Percentiles rank a stretch among this genome's conserved stretches.
These are phyloP conservation scores for Eucalyptus sp. DNA, from an alignment of 345 rosid genomes.

Conservation along the genomic window DNA sequence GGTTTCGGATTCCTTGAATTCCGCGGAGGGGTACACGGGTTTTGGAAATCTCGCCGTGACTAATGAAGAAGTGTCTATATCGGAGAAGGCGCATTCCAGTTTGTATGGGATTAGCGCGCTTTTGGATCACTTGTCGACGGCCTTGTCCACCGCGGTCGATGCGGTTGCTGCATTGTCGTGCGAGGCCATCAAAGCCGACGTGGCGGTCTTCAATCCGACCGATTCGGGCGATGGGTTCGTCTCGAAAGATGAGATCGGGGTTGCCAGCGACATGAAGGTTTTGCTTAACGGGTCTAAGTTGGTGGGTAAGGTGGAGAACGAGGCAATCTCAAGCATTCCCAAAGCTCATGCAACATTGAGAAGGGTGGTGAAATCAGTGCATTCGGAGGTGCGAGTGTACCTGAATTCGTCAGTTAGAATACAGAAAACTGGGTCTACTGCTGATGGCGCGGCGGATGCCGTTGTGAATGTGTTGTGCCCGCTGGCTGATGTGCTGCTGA, in stretches of 20 bases:
- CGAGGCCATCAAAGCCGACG: slow-evolving; percentile 46
- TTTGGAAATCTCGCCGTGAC: slow-evolving; percentile 20
- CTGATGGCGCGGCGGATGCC: slow-evolving; percentile 3
- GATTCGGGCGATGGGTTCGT: slow-evolving; percentile 66
- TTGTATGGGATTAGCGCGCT: slow-evolving; percentile 42
- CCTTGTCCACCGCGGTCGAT: slow-evolving; percentile 34
- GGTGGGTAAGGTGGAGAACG: slow-evolving; percentile 22
- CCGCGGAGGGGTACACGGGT: not conserved
- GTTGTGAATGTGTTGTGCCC: slow-evolving; percentile 14
- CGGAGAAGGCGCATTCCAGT: slow-evolving; percentile 16
- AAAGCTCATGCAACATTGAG: slow-evolving; percentile 51
- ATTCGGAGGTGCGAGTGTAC: slow-evolving; percentile 31
- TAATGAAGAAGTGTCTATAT: slow-evolving; percentile 18
- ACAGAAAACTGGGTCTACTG: slow-evolving; percentile 8
- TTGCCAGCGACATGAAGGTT: slow-evolving; percentile 65
- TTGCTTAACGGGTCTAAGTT: slow-evolving; percentile 61
- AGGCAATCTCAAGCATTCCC: slow-evolving; percentile 37
- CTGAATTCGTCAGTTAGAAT: slow-evolving; percentile 35
- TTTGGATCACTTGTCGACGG: slow-evolving; percentile 41
- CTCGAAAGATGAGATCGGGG: slow-evolving; percentile 48
- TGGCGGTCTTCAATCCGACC: slow-evolving; percentile 29
- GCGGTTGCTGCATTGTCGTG: slow-evolving; percentile 68
- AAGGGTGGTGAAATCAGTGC: slow-evolving; percentile 39
- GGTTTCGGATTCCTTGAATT: slow-evolving; percentile 19
- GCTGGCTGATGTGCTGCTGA: slow-evolving; percentile 25